Base-by-base conservation (phyloP, 345 rosid genomes). In the Aquilaria malaccensis region DNA sequence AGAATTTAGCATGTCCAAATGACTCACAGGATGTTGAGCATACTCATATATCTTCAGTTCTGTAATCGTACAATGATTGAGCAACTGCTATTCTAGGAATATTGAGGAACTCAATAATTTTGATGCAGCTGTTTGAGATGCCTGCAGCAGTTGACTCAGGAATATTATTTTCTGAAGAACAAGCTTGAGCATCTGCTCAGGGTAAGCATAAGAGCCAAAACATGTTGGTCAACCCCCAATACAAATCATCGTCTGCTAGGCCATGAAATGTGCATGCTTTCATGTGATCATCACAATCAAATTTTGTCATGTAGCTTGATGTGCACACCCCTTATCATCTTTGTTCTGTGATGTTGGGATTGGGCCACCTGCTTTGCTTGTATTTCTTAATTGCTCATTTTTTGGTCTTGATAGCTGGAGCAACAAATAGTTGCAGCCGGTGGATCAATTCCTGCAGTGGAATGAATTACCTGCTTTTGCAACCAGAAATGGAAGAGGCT, bases 91-190 rank as follows among this genome's bases (percentile, higher is more conserved):
- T 45, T 46, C 10, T 7, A 13, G 31, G 47, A 67, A 32, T 56
- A 63, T 60, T 52, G 72, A 51, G 62, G 43, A 30, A 47, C 22
- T 30, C 14, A 30, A 52, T 50, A 62, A 67, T 69, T 60, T 60
- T 70, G 72, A 46, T 75, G 70, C 78, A 89, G 97, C 79, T 89
- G 95, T 67, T n/a, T 81, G 76, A 74, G 84, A 75, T 86, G 89
- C 70, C 81, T 85, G 70, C 91, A 86, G 62, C 89, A 77, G 72
- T 89, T 81, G 76, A 83, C 67, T 63, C 77, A 73, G 52, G 97
- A 89, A 67, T 76, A 64, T 65, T 50, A 72, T 66, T 63, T 71
- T 30, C 51, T 89, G 77, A 89, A 85, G 79, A 75, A 64, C 75
- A 89, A 85, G 72, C 89, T 89, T 70, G 75, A 85, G 65, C 71